phyloP scores from a whole-genome alignment of 2,329 filamentous ascomycete species.

The Paecilomyces formosus region DNA sequence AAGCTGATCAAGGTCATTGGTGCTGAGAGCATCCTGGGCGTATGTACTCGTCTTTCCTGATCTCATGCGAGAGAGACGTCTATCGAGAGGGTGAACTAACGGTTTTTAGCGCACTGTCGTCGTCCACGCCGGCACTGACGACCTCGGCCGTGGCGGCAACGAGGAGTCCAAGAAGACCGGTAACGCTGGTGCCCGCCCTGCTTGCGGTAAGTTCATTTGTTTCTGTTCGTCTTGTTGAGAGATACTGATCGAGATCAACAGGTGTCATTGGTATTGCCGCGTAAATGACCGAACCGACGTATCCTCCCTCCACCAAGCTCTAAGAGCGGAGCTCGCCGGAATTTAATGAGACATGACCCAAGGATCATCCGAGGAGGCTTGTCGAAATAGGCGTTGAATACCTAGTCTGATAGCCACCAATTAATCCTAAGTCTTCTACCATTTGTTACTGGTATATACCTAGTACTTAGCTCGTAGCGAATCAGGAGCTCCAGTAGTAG shows the following conservation, averaged over 20 bases:
- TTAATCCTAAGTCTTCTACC: background rate
- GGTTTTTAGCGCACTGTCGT: conserved; percentile 75
- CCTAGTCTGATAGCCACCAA: background rate
- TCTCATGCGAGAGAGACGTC: background rate
- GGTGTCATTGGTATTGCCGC: conserved; percentile 83
- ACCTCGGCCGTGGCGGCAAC: conserved; percentile 85
- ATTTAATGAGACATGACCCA: conserved; percentile 1
- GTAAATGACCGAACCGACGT: conserved; percentile 38
- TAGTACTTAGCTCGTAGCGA: too few species aligned
- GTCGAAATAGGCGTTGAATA: background rate
- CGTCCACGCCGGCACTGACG: conserved; percentile 89
- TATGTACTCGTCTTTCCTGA: conserved; percentile 44
- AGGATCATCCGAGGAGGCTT: background rate
- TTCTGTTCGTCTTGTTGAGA: background rate
- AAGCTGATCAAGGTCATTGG: conserved; percentile 91
- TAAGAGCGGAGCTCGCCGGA: background rate
- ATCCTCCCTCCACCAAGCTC: background rate
- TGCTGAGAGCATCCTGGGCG: conserved; percentile 87
- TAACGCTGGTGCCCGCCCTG: conserved; percentile 86
- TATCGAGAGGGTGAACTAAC: conserved; percentile 7
- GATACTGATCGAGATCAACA: conserved; percentile 21
- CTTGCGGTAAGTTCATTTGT: conserved; percentile 64
- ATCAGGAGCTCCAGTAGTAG: too few species aligned
- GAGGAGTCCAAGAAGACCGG: conserved; percentile 98
- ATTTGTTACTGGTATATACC: background rate